Evolutionary conservation across 2,329 filamentous ascomycete species (phyloP).

Genomic region (Ceratocystis smalleyi): DNA sequence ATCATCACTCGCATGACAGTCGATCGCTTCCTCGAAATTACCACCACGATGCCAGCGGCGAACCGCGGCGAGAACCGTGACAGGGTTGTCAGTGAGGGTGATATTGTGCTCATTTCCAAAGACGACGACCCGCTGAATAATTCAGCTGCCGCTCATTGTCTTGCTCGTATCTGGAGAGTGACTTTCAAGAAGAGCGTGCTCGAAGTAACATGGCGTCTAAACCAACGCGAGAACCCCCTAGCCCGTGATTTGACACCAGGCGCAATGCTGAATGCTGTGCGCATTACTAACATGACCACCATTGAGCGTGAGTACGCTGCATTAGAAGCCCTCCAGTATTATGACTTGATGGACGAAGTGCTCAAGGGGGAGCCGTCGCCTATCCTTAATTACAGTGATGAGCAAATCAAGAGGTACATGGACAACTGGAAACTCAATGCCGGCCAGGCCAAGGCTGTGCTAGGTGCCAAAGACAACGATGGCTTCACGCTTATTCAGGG

Average conservation of each 20-base stretch:
- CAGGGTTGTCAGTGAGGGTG: constrained; percentile 60
- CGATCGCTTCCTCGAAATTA: constrained; percentile 84
- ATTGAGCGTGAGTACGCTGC: constrained; percentile 93
- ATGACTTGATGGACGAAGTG: constrained; percentile 89
- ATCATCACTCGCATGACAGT: constrained; percentile 77
- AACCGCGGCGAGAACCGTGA: constrained; percentile 28
- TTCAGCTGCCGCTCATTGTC: constrained; percentile 55
- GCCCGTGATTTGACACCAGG: constrained; percentile 51
- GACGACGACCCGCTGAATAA: constrained; percentile 53
- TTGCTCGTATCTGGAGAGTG: constrained; percentile 68
- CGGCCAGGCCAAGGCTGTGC: constrained; percentile 80
- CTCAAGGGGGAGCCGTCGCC: constrained; percentile 79
- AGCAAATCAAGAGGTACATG: constrained; percentile 52
- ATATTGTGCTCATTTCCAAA: constrained; percentile 75
- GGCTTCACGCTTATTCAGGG: constrained; percentile 94
- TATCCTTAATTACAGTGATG: constrained; percentile 63
- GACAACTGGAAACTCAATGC: constrained; percentile 70
- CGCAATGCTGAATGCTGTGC: constrained; percentile 54
- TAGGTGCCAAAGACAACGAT: constrained; percentile 87
- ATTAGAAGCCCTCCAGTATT: constrained; percentile 79
- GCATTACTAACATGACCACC: constrained; percentile 84
- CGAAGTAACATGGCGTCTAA: constrained; percentile 75
- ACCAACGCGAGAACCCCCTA: constrained; percentile 48
- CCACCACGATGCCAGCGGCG: constrained; percentile 55
- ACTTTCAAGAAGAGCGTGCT: constrained; percentile 66